These are phyloP conservation scores for Colletotrichum gigasporum DNA, from an alignment of 2,329 filamentous ascomycete species.

Conservation along the genomic window DNA sequence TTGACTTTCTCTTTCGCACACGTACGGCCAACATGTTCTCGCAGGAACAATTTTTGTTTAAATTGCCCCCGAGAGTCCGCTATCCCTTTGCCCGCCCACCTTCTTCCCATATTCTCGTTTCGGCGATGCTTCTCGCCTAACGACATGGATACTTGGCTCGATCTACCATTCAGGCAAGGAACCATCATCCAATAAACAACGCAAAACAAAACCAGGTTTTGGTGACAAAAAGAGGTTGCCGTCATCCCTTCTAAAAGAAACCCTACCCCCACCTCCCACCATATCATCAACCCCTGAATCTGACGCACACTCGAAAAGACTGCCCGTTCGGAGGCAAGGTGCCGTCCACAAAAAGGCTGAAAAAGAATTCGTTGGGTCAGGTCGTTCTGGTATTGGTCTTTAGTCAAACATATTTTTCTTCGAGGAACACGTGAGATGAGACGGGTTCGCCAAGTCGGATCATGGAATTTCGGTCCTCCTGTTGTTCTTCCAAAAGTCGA, in stretches of 20 bases:
- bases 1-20: neutral
- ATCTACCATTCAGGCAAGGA: slow-evolving; percentile 7
- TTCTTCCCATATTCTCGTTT: neutral
- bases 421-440: slow-evolving; percentile 29
- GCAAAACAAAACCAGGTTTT: slow-evolving; percentile 20
- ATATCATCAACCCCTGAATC: neutral
- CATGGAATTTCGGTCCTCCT: slow-evolving; percentile 55
- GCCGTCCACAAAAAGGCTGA: slow-evolving; percentile 3
- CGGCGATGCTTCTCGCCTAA: too few relatives aligned
- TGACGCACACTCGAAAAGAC: neutral
- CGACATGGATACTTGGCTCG: neutral
- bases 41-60: slow-evolving; percentile 8
- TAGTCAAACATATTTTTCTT: slow-evolving; percentile 28
- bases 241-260: slow-evolving; percentile 7
- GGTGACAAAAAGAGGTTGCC: neutral
- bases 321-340: neutral
- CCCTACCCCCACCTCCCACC: slow-evolving; percentile 3
- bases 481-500: slow-evolving; percentile 92
- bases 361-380: slow-evolving; percentile 26
- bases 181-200: slow-evolving; percentile 26
- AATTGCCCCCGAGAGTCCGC: neutral
- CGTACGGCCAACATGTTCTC: neutral
- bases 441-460: slow-evolving; percentile 3
- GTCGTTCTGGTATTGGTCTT: slow-evolving; percentile 31
- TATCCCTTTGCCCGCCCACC: neutral